Conservation (phyloP, 495 filamentous ascomycete genomes). For the Hyaloscypha hepaticicola region DNA sequence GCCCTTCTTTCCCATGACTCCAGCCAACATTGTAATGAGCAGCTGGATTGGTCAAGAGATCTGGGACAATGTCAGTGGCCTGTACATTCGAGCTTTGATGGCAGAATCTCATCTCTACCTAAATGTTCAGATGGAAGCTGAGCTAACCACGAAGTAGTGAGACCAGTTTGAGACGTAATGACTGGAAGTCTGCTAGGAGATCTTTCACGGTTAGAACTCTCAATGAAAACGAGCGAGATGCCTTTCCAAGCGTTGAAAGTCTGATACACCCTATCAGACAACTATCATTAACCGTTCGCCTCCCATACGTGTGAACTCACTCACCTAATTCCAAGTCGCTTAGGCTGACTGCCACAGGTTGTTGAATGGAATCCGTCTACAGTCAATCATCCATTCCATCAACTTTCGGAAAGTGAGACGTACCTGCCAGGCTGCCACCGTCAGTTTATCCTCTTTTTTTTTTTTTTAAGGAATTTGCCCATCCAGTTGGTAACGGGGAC, state of each 20-base stretch:
- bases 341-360: not conserved
- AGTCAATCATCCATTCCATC: not conserved
- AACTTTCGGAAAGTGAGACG: not conserved
- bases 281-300: not conserved
- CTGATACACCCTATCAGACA: not conserved
- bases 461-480: conserved; percentile 35
- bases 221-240: not conserved
- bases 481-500: too few relatives aligned
- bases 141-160: not conserved
- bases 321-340: not conserved
- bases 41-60: not conserved
- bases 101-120: not conserved
- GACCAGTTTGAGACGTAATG: not conserved
- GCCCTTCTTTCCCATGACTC: not conserved
- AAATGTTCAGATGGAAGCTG: not conserved
- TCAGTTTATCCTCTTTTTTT: too few relatives aligned
- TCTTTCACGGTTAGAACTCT: not conserved
- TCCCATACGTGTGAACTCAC: not conserved
- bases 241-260: not conserved
- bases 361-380: not conserved
- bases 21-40: conserved; percentile 3
- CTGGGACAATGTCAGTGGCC: not conserved
- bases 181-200: not conserved
- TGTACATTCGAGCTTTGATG: not conserved
- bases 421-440: not conserved